Base-by-base conservation (phyloP, 2,329 filamentous ascomycete species). In the Stachybotrys elegans region DNA sequence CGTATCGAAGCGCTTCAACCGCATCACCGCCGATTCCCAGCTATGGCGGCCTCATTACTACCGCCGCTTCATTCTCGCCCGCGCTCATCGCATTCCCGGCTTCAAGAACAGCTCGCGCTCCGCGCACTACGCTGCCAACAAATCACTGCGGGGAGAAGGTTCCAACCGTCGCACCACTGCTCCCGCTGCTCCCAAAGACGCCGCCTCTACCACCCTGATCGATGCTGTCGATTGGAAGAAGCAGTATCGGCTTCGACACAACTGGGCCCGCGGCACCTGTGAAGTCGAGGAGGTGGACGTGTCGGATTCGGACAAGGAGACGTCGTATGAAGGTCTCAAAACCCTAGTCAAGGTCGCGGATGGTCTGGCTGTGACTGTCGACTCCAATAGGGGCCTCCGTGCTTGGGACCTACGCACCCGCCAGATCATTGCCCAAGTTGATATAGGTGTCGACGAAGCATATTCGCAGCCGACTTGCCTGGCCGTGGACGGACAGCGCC, bases 11-110 rank as follows among this genome's bases (percentile, higher is more conserved):
- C 88, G 86, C 47, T 86, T 95, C 58, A 74, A 82, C 53, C 73
- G 73, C 31, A 75, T 97, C 16, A 78, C 88, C 7, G 75, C 78
- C 43, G 93, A 97, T 63, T 85, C 86, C 1, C 89, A 96, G 60
- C 70, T 97, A 45, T 98, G 93, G 93, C 93, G 92, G 62, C 77
- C 78, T 13, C 79, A 89, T 40, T 98, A 95, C 67, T 95, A 94
- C 66, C 76, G 81, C 21, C 83, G 86, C 49, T 97, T 95, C 65
- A 88, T 96, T 22, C 77, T 87, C 27, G 90, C 89, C 31, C 81
- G 90, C 57, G 86, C 86, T 27, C 76, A 86, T 52, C 81, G 86
- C 46, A 82, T 92, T 44, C 86, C 87, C 1, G 84, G 85, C 19
- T 77, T 85, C 44, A 66, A 71, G 23, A 56, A 67, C 21, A 63